phyloP scores from a whole-genome alignment of 2,329 filamentous ascomycete genomes.

The Calonectria ilicicola region DNA sequence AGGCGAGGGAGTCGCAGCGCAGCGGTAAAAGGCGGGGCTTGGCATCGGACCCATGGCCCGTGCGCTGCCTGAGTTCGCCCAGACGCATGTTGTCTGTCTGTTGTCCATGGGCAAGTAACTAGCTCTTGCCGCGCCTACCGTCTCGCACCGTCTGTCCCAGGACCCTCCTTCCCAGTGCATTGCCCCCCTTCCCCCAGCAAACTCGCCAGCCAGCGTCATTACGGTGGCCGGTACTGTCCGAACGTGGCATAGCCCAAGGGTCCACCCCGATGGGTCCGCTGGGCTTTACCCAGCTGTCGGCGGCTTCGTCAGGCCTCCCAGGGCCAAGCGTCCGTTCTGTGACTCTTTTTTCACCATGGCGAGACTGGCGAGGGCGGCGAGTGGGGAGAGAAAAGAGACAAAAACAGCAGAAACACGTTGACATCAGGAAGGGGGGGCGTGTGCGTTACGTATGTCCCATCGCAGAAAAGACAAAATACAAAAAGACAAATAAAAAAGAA shows the following conservation, averaged over 20 bases:
- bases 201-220: conserved; percentile 6
- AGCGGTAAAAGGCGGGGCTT: conserved; percentile 8
- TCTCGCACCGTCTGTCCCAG: neutral
- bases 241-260: conserved; percentile 6
- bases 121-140: conserved; percentile 8
- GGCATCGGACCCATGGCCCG: conserved; percentile 12
- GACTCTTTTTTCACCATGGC: neutral
- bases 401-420: neutral
- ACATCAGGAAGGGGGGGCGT: neutral
- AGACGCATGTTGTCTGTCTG: neutral
- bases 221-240: conserved; percentile 20
- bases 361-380: conserved; percentile 1
- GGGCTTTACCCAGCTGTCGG: conserved; percentile 3
- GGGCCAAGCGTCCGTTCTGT: neutral
- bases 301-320: conserved; percentile 11
- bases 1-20: conserved; percentile 6
- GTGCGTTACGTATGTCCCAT: neutral
- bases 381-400: conserved; percentile 1
- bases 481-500: neutral
- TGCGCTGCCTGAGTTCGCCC: conserved; percentile 8
- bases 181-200: neutral
- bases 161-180: conserved; percentile 4
- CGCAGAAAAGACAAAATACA: neutral
- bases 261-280: conserved; percentile 5
- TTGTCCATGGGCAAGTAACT: neutral